Evolutionary conservation across 805 yeast genomes (phyloP), one percentile per base, ranked within the genome.

Genomic region (Candida qinlingensis): DNA sequence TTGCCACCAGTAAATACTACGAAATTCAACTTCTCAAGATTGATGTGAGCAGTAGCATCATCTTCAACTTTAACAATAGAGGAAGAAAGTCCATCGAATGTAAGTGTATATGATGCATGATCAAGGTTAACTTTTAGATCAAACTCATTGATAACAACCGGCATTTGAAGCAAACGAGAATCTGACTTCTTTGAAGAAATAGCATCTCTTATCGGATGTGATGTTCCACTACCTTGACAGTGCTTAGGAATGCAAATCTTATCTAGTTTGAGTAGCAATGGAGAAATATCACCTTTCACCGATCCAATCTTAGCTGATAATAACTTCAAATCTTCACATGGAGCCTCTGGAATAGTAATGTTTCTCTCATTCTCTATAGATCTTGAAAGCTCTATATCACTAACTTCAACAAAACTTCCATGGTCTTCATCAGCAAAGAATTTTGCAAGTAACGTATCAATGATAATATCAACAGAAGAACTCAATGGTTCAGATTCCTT

Each of bases 261-360:
- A 5, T 45, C 44, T 7, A 45, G 25, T 3, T 19, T 27, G 5
- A 46, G 13, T 2, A 28, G 30, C 4, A 45, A 19, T n/a, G 42
- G 48, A 4, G 42, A 33, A 5, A 46, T 7, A n/a, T 36, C 35
- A 30, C 43, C 41, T 13, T 42, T 31, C 12, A 46, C 33, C 10
- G 31, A 26, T 6, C 33, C 13, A 34, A 69, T 40, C 8, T 63
- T 59, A 31, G 67, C 72, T 3, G 44, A 8, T 9, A 41, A 13
- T 30, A 26, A 30, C 4, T 40, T 30, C 6, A 10, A 12, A 6
- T 25, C 6, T 26, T 25, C 39, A 6, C 13, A 8, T 29, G 28
- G 19, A n/a, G 6, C 29, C 4, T 40, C 19, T 19, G 19, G 19
- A 19, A 19, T 19, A 19, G 19, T 19, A 19, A 19, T 19, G 19